Percentiles rank a stretch among this genome's conserved stretches.
Evolutionary conservation across 2,329 filamentous ascomycete genomes (phyloP).

Genomic region (Colletotrichum chlorophyti): DNA sequence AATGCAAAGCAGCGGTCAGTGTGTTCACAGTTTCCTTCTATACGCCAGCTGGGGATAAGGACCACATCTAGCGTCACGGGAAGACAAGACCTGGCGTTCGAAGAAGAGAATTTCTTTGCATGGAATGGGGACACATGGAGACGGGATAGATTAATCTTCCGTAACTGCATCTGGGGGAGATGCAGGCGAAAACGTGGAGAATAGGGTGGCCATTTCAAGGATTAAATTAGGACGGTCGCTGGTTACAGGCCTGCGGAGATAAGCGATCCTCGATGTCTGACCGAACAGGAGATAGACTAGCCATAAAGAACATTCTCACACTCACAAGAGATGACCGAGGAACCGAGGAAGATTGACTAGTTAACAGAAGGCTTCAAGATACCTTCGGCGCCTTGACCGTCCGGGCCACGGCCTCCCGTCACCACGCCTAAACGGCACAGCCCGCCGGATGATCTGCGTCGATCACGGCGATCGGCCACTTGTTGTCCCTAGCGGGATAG

Average conservation of each 20-base stretch:
- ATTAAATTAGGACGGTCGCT: not conserved
- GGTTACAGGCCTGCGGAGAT: conserved; percentile 2
- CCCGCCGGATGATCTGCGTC: not conserved
- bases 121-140: not conserved
- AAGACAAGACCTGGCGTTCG: not conserved
- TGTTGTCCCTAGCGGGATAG: not conserved
- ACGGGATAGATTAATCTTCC: too few species aligned
- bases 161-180: not conserved
- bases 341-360: too few species aligned
- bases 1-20: too few species aligned
- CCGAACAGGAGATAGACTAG: not conserved
- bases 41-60: too few species aligned
- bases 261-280: not conserved
- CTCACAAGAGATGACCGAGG: not conserved
- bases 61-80: too few species aligned
- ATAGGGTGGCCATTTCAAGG: conserved; percentile 8
- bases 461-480: not conserved
- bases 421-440: not conserved
- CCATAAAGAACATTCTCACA: not conserved
- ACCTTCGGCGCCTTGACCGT: conserved; percentile 2
- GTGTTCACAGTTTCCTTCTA: too few species aligned
- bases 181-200: not conserved
- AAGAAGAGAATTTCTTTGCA: not conserved
- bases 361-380: not conserved
- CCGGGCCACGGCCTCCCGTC: conserved; percentile 3